Percentiles rank a stretch among this genome's conserved stretches.
phyloP scores from a whole-genome alignment of 805 yeast species.

The Candida xyloterini region DNA sequence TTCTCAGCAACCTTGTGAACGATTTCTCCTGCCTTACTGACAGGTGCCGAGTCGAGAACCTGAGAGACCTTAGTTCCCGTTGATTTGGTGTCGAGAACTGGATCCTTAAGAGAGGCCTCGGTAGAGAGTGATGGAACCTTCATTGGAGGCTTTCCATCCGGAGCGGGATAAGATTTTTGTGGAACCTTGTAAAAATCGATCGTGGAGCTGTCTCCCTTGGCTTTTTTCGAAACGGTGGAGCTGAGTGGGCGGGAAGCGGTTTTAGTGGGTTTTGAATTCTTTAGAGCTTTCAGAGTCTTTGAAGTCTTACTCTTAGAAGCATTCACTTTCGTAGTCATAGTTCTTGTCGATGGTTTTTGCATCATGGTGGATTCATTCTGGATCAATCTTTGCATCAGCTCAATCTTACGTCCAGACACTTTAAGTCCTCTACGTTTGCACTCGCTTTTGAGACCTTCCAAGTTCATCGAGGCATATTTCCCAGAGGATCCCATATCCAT shows the following conservation, averaged over 20 bases:
- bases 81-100: neutral
- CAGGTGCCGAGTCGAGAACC: conserved; percentile 14
- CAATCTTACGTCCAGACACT: conserved; percentile 60
- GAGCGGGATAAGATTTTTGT: conserved; percentile 24
- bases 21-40: conserved; percentile 22
- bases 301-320: conserved; percentile 3
- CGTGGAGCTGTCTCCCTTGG: conserved; percentile 56
- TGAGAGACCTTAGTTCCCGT: conserved; percentile 7
- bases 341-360: conserved; percentile 8
- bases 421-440: conserved; percentile 59
- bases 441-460: conserved; percentile 54
- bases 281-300: neutral
- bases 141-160: conserved; percentile 24
- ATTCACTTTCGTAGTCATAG: conserved; percentile 16
- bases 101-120: conserved; percentile 25
- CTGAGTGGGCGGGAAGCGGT: conserved; percentile 15
- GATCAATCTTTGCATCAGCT: conserved; percentile 42
- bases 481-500: conserved; percentile 24
- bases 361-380: conserved; percentile 16
- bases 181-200: conserved; percentile 57
- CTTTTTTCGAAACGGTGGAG: conserved; percentile 27
- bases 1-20: conserved; percentile 7
- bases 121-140: conserved; percentile 30
- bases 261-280: neutral
- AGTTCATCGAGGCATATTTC: conserved; percentile 42